These are phyloP conservation scores for Climacium dendroides DNA, from an alignment of 225 moss, liverwort and hornwort species.

Conservation along the genomic window DNA sequence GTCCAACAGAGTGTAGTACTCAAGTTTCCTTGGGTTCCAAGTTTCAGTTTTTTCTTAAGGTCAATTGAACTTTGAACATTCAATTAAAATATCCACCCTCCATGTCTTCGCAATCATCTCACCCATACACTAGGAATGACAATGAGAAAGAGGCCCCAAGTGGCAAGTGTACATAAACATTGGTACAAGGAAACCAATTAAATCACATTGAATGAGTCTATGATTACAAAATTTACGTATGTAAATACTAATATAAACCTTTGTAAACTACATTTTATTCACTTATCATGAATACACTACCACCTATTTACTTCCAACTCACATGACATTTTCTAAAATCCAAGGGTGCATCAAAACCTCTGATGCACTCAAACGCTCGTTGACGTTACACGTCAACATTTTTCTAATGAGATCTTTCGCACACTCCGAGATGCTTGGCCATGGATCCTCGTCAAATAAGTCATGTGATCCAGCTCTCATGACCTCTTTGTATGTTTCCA, in stretches of 20 bases:
- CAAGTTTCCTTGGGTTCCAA: no score
- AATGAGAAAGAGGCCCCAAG: no score
- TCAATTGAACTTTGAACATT: no score
- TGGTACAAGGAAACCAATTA: not conserved
- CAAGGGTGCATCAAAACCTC: not conserved
- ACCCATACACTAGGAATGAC: no score
- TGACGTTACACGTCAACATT: not conserved
- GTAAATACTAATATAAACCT: not conserved
- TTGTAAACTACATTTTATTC: not conserved
- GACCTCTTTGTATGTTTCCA: not conserved
- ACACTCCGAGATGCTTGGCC: not conserved
- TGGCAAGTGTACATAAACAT: not conserved
- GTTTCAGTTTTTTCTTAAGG: no score
- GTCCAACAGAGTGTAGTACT: no score
- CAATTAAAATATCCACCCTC: no score
- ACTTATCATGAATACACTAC: not conserved
- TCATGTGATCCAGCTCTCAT: accelerated
- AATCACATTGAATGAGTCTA: not conserved
- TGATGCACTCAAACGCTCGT: not conserved
- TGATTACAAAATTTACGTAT: not conserved
- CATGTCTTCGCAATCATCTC: no score
- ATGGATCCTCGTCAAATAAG: not conserved
- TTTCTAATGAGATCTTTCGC: not conserved
- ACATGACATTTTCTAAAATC: not conserved
- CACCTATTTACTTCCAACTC: no score